These are phyloP conservation scores for Trifolium dubium DNA, from an alignment of 306 rosid species.

Conservation along the genomic window DNA sequence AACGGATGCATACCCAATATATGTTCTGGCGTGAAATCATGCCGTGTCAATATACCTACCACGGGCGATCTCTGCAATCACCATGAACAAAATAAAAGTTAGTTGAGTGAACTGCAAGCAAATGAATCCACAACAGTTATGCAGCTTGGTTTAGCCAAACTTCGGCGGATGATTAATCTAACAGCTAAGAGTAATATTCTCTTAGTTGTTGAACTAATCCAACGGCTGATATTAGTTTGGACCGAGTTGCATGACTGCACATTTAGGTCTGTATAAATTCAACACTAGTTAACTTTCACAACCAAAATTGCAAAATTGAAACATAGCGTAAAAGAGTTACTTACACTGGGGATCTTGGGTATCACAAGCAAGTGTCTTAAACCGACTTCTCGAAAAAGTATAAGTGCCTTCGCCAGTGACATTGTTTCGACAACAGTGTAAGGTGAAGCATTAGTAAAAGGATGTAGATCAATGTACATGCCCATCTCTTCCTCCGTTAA, in stretches of 20 bases:
- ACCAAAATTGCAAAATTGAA: conserved; percentile 20
- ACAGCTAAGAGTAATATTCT: not conserved
- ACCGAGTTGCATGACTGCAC: not conserved
- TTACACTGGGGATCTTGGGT: conserved; percentile 81
- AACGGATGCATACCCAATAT: conserved; percentile 73
- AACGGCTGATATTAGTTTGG: not conserved
- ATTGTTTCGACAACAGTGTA: conserved; percentile 89
- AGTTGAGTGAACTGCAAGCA: conserved; percentile 13
- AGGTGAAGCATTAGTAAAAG: conserved; percentile 86
- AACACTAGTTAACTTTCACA: conserved; percentile 20
- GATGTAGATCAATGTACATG: conserved; percentile 88
- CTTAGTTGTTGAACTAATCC: not conserved
- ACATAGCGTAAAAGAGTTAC: conserved; percentile 46
- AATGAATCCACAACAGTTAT: not conserved
- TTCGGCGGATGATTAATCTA: not conserved
- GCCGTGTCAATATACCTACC: conserved; percentile 86
- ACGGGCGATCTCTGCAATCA: conserved; percentile 79
- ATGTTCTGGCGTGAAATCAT: conserved; percentile 91
- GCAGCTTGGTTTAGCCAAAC: not conserved
- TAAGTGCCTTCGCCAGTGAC: conserved; percentile 88
- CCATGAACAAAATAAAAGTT: conserved; percentile 32
- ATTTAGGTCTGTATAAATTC: not conserved
- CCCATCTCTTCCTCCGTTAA: conserved; percentile 81
- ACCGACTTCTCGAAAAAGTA: conserved; percentile 80
- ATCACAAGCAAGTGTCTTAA: conserved; percentile 89